A percentile compares a stretch with the other conserved stretches of the same genome.
These are phyloP conservation scores for Apiospora malaysiana DNA, from an alignment of 2,329 filamentous ascomycete genomes.

Conservation along the genomic window DNA sequence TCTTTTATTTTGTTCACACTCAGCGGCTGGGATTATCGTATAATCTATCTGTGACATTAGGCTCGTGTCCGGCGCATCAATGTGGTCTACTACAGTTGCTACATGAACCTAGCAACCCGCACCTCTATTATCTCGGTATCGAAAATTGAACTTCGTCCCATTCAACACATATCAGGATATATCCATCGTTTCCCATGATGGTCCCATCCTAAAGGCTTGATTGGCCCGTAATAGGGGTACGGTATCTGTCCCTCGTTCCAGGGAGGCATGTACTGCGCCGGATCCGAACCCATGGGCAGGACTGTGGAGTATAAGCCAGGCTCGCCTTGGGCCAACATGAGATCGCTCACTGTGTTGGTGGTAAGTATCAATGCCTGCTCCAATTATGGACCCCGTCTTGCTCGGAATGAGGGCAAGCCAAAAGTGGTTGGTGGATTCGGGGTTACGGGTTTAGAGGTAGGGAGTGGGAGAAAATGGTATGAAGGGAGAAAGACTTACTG, in stretches of 20 bases:
- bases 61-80: neutral
- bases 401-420: neutral
- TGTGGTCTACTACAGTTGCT: neutral
- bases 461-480: neutral
- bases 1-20: conserved; percentile 1
- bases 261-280: neutral
- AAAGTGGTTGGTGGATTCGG: neutral
- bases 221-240: neutral
- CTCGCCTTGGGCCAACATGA: conserved; percentile 25
- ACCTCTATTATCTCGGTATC: neutral
- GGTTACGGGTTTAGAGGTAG: neutral
- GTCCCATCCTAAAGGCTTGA: neutral
- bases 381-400: neutral
- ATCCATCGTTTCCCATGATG: neutral
- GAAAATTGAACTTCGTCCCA: neutral
- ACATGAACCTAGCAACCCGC: neutral
- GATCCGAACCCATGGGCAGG: neutral
- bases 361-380: neutral
- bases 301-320: conserved; percentile 23
- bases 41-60: neutral
- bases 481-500: neutral
- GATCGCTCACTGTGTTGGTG: conserved; percentile 27
- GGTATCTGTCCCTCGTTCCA: neutral
- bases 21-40: too few relatives aligned
- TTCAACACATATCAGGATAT: neutral